Evolutionary conservation across 352 stramenopile species (phyloP), one percentile per base, ranked within the genome.

Genomic region (Aphanomyces cochlioides): DNA sequence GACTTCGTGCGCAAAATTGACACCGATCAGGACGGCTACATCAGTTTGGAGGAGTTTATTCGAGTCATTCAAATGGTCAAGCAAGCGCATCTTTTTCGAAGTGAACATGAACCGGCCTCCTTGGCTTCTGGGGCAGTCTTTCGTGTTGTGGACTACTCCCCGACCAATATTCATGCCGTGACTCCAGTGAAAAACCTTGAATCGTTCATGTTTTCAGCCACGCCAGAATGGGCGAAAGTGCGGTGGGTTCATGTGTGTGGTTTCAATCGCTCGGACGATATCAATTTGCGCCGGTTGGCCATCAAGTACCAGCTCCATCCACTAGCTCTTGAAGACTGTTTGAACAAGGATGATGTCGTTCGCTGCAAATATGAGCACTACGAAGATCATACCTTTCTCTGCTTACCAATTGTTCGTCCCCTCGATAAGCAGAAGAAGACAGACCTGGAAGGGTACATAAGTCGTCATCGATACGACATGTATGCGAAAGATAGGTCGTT

Each of bases 61-160:
- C 84, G 88, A 45, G 86, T 85, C n/a, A 87, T 96, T 36, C 88
- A 95, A 50, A 88, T 92, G 73, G 90, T 96, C 68, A 96, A 96
- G 73, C 67, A 95, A 47, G 87, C 87, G 17, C 85, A 95, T 50
- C 81, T 96, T 60, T 93, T 96, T 61, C 88, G 78, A 56, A 76
- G 79, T 5, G 77, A 82, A 17, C 86, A 79, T 39, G 38, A 59
- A 66, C 43, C 74, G 56, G 37, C 64, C 61, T 66, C 64, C 37
- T 58, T 59, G 10, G 40, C 72, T 34, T 45, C 72, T 38, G 50
- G 74, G 38, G 56, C 77, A 5, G 53, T 67, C 45, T 57, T 94
- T 8, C 82, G 87, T 5, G 83, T 83, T 36, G 87, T 95, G 36
- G 85, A 95, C 70, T 95, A 93, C 76, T 90, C 85, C 4, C 78